Evolutionary conservation across 805 yeast genomes (phyloP).

Genomic region (Saccharomycodes ludwigii): DNA sequence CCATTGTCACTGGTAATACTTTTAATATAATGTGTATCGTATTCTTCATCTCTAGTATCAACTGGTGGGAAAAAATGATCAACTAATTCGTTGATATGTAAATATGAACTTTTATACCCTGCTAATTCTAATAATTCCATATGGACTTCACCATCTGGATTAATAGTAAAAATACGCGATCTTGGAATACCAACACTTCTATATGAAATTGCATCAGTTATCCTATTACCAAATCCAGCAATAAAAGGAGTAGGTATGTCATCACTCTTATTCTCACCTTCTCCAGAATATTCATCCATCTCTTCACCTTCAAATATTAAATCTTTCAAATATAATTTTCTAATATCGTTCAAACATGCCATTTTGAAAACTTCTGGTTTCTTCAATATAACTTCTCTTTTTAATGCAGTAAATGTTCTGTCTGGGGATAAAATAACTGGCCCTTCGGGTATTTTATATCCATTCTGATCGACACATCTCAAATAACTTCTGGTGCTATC

Average conservation of each 20-base stretch:
- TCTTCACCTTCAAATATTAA: slow-evolving; percentile 4
- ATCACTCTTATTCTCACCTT: slow-evolving; percentile 12
- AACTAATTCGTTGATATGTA: slow-evolving; percentile 83
- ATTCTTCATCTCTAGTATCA: slow-evolving; percentile 6
- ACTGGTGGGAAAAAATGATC: slow-evolving; percentile 97
- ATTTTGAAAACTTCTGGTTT: slow-evolving; percentile 98
- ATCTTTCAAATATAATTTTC: slow-evolving; percentile 42
- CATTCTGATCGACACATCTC: slow-evolving; percentile 61
- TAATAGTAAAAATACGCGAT: slow-evolving; percentile 88
- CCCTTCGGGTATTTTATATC: slow-evolving; percentile 58
- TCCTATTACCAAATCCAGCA: slow-evolving; percentile 95
- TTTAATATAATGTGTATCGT: no score
- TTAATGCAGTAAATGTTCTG: slow-evolving; percentile 88
- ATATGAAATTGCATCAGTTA: slow-evolving; percentile 92
- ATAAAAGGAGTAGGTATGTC: slow-evolving; percentile 70
- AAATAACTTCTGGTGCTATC: slow-evolving; percentile 82
- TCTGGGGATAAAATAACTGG: slow-evolving; percentile 95
- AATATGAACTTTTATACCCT: slow-evolving; percentile 80
- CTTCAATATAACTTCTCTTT: slow-evolving; percentile 81
- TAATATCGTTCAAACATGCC: slow-evolving; percentile 87
- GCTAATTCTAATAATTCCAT: slow-evolving; percentile 92
- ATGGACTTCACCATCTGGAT: slow-evolving; percentile 93
- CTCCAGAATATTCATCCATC: slow-evolving; percentile 8
- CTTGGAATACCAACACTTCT: slow-evolving; percentile 90
- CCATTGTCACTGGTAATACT: no score